Percentiles rank a stretch among this genome's conserved stretches.
Conservation (phyloP, 2,329 filamentous ascomycete species). For the Neocatenulostroma microsporum region DNA sequence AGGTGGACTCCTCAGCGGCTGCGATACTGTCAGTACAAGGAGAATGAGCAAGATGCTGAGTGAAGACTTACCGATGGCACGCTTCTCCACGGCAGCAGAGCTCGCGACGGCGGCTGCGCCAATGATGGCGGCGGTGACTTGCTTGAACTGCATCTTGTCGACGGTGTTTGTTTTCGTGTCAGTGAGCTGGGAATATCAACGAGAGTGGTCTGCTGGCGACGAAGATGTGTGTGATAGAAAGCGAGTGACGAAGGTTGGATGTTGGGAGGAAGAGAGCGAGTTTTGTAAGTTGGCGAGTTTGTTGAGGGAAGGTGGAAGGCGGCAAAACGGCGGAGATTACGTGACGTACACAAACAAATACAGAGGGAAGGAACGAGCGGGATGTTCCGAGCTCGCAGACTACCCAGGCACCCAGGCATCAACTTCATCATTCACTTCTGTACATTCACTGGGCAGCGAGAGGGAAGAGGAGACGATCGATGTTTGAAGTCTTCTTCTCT, state of each 20-base stretch:
- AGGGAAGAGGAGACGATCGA: too few species aligned
- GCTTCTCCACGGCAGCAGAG: conserved; percentile 1
- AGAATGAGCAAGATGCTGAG: neutral
- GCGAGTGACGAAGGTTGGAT: neutral
- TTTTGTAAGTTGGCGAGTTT: neutral
- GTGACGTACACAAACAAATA: too few species aligned
- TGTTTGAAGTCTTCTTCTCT: too few species aligned
- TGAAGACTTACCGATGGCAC: neutral
- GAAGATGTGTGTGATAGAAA: neutral
- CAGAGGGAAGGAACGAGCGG: too few species aligned
- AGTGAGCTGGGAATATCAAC: conserved; percentile 4
- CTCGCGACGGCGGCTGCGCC: conserved; percentile 5
- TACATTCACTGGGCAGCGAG: too few species aligned
- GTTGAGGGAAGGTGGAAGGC: neutral
- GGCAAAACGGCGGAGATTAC: neutral
- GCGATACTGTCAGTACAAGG: neutral
- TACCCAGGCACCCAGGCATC: too few species aligned
- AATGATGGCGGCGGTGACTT: conserved; percentile 5
- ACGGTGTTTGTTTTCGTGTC: conserved; percentile 2
- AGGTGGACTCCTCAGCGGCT: conserved; percentile 2
- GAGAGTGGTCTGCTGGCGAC: conserved; percentile 3
- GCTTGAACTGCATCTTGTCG: conserved; percentile 9
- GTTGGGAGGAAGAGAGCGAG: too few species aligned
- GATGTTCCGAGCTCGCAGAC: too few species aligned
- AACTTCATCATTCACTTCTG: too few species aligned